phyloP scores from a whole-genome alignment of 192 early-diverging fungal species.

The Bifiguratus adelaidae region DNA sequence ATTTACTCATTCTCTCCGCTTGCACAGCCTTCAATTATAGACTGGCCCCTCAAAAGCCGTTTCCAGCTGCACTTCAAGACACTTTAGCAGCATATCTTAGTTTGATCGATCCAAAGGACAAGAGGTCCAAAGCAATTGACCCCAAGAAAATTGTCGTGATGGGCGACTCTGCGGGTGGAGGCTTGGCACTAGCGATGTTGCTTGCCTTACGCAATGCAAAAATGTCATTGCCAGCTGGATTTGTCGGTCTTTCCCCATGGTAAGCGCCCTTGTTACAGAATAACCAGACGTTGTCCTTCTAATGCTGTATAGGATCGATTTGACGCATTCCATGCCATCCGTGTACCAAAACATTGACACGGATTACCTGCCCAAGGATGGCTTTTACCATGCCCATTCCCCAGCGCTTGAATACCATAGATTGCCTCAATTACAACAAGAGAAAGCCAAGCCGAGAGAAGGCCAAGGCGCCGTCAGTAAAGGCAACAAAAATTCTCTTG shows the following conservation, averaged over 20 bases:
- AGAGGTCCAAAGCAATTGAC: conserved; percentile 29
- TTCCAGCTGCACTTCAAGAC: conserved; percentile 77
- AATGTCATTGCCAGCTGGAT: conserved; percentile 42
- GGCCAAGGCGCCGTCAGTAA: not conserved
- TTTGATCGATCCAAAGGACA: conserved; percentile 36
- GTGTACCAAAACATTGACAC: conserved; percentile 11
- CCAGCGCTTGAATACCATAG: conserved; percentile 13
- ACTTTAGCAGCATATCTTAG: conserved; percentile 63
- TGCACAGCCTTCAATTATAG: conserved; percentile 66
- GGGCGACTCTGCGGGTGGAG: conserved; percentile 65
- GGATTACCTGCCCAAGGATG: conserved; percentile 31
- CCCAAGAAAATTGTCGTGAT: conserved; percentile 46
- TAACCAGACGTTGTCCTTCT: not conserved
- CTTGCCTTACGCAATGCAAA: conserved; percentile 45
- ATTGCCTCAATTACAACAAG: conserved; percentile 2
- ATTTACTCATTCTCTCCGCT: conserved; percentile 2
- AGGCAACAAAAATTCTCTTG: conserved; percentile 5
- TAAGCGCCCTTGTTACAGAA: conserved; percentile 2
- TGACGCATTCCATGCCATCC: conserved; percentile 34
- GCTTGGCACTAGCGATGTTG: conserved; percentile 36
- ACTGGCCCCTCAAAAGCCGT: conserved; percentile 68
- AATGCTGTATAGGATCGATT: conserved; percentile 20
- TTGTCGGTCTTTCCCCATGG: conserved; percentile 56
- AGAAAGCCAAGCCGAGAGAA: not conserved
- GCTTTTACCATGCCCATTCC: conserved; percentile 25